Percentiles rank a stretch among this genome's conserved stretches.
These are phyloP conservation scores for Pyrenophora graminea DNA, from an alignment of 2,329 filamentous ascomycete genomes.

Conservation along the genomic window DNA sequence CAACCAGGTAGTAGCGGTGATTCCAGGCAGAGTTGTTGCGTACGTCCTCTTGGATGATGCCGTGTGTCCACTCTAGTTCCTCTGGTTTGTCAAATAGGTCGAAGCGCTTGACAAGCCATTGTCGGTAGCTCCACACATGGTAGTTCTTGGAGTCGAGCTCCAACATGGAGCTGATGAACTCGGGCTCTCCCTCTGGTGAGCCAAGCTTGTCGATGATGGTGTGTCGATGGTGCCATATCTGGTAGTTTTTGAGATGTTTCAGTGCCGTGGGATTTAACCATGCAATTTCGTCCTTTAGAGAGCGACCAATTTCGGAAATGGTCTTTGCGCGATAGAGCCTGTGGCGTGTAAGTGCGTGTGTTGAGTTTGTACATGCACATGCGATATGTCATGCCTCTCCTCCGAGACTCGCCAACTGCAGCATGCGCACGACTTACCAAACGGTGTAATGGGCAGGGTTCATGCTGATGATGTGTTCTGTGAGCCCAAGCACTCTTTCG, in stretches of 20 bases:
- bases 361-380: background rate
- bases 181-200: conserved; percentile 68
- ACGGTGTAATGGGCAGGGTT: conserved; percentile 99
- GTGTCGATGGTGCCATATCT: conserved; percentile 82
- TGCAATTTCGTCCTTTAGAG: conserved; percentile 71
- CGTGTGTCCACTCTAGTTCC: conserved; percentile 73
- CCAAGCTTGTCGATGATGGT: conserved; percentile 60
- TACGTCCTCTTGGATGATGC: conserved; percentile 76
- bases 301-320: conserved; percentile 67
- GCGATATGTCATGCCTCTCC: conserved; percentile 1
- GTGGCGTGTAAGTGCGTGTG: conserved; percentile 17
- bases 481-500: conserved; percentile 76
- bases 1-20: conserved; percentile 92
- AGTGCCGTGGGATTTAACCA: conserved; percentile 88
- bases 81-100: conserved; percentile 57
- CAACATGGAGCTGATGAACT: conserved; percentile 81
- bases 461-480: conserved; percentile 85
- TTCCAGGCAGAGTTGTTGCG: conserved; percentile 98
- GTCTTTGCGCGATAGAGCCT: conserved; percentile 85
- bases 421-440: conserved; percentile 60
- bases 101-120: conserved; percentile 72
- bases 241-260: conserved; percentile 93
- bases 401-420: conserved; percentile 4
- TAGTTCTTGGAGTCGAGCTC: conserved; percentile 93
- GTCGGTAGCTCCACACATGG: conserved; percentile 95